Percentiles rank a stretch among this genome's conserved stretches.
phyloP scores from a whole-genome alignment of 163 green algal species.

The Chlorella variabilis region DNA sequence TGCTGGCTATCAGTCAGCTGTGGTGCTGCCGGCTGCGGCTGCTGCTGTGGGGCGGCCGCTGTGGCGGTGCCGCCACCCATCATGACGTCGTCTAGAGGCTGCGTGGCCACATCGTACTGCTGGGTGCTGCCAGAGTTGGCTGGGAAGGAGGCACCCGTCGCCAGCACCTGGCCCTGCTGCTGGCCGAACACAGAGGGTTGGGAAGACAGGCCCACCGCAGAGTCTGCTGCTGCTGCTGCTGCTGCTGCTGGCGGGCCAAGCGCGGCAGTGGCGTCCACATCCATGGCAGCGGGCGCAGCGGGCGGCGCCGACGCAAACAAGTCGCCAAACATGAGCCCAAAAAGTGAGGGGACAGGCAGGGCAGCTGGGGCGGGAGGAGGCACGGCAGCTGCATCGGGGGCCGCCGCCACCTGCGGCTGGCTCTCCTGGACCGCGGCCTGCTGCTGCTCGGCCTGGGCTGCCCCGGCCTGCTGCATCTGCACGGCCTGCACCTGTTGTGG shows the following conservation, averaged over 20 bases:
- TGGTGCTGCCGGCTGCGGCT: too few relatives aligned
- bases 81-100: too few relatives aligned
- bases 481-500: background rate
- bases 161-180: background rate
- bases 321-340: background rate
- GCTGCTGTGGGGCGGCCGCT: too few relatives aligned
- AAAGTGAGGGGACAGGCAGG: background rate
- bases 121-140: too few relatives aligned
- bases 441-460: background rate
- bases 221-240: background rate
- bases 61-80: too few relatives aligned
- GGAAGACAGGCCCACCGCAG: background rate
- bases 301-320: background rate
- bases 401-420: background rate
- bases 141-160: too few relatives aligned
- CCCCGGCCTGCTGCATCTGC: background rate
- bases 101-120: too few relatives aligned
- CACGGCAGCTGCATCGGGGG: background rate
- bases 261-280: too few relatives aligned
- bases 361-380: too few relatives aligned
- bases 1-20: too few relatives aligned
- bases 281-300: too few relatives aligned
- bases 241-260: too few relatives aligned
- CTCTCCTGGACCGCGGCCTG: background rate
- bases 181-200: background rate